Percentiles rank a stretch among this genome's conserved stretches.
These are phyloP conservation scores for Ampelomyces quisqualis DNA, from an alignment of 2,329 filamentous ascomycete species.

Conservation along the genomic window DNA sequence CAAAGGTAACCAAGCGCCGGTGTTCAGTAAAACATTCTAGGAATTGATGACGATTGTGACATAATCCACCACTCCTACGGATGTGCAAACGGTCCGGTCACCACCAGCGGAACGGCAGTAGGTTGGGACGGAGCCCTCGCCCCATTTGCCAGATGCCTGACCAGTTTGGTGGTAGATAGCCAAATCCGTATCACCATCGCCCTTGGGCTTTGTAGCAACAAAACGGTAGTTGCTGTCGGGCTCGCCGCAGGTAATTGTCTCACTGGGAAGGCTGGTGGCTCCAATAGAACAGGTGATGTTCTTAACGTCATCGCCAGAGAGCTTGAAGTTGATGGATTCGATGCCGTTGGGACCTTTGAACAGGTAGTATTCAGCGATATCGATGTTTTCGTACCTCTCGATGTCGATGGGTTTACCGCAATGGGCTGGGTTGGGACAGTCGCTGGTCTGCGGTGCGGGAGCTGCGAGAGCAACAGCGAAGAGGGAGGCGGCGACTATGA, in stretches of 20 bases:
- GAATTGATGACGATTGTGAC: no score
- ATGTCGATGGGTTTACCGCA: slow-evolving; percentile 12
- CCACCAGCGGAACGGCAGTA: no score
- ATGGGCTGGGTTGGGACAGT: slow-evolving; percentile 27
- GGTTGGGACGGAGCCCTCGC: slow-evolving; percentile 12
- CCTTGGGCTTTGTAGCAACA: slow-evolving; percentile 8
- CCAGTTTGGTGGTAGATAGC: slow-evolving; percentile 21
- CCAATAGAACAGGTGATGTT: slow-evolving; percentile 14
- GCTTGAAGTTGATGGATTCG: slow-evolving; percentile 22
- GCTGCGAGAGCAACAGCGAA: slow-evolving; percentile 21
- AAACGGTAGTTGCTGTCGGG: slow-evolving; percentile 20
- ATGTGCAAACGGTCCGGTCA: no score
- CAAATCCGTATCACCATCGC: slow-evolving; percentile 8
- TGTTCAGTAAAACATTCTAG: no score
- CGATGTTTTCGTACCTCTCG: slow-evolving; percentile 21
- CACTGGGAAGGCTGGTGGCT: slow-evolving; percentile 14
- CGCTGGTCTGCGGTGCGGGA: slow-evolving; percentile 19
- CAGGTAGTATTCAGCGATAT: slow-evolving; percentile 21
- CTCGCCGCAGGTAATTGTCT: slow-evolving; percentile 16
- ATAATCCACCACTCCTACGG: no score
- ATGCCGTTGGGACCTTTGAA: slow-evolving; percentile 22
- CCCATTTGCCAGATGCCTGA: slow-evolving; percentile 11
- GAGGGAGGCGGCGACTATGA: slow-evolving; percentile 22
- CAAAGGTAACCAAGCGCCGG: no score
- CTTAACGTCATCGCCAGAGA: slow-evolving; percentile 18